Evolutionary conservation across 441 rosid species (phyloP), one percentile per base, ranked within the genome.

Genomic region (Pelargonium australe): DNA sequence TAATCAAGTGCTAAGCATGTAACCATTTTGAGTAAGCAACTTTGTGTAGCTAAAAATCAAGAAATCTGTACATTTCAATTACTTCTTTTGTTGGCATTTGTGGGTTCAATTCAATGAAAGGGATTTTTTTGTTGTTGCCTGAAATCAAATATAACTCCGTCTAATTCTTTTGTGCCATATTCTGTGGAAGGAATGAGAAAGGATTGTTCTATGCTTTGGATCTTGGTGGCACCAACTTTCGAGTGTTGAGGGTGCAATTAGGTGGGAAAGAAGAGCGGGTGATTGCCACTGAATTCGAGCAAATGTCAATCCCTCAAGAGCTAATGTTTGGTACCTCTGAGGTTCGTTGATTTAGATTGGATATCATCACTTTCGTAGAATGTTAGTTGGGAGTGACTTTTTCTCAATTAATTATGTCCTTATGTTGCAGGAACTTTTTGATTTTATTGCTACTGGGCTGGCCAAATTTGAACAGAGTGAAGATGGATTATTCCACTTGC

Each of bases 121-220:
- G 14, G 13, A 53, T 5, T 1, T 14, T 5, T 2, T 4, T 5
- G 7, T 2, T 14, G 14, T 53, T 14, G 23, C 23, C 61, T 16
- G 1, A 19, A 55, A 16, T 16, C 23, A 16, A 1, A 16, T 55
- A 5, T 14, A 55, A 2, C 8, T 7, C 23, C 6, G 3, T 55
- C 25, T 11, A 4, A 41, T 16, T 40, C 14, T 34, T 43, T 1
- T 51, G 55, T 25, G 45, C 55, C 28, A 3, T 57, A 37, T 20
- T 23, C n/a, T 34, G 61, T 65, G 71, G 47, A 73, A 90, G 98
- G 86, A 82, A 85, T 64, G 96, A 90, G 86, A 85, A 82, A 69
- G 96, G 97, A 2, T 78, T 89, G 89, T 90, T 87, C 79, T 92
- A 89, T 83, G 98, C 90, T 9, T 77, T 92, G 85, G 98, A 92